Base-by-base conservation (phyloP, 225 moss, liverwort and hornwort genomes). In the Physcomitrium patens region DNA sequence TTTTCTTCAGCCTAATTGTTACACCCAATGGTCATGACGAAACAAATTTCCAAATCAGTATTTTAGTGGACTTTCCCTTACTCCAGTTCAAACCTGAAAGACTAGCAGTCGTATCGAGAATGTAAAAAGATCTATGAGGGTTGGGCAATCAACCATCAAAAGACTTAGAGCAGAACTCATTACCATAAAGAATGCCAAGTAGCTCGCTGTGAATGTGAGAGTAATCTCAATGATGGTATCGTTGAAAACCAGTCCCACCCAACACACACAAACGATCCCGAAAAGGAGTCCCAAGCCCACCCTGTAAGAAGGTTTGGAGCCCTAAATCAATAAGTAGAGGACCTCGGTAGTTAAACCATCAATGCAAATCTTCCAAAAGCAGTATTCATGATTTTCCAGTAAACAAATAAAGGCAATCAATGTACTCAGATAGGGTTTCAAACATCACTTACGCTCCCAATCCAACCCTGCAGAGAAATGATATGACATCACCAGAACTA, bases 401-500 rank as follows among this genome's bases (percentile, higher is more conserved):
- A 65, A 26, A 60, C 20, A 6, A 60, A 18, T 12, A 42, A 75
- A 28, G 31, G 47, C 5, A 51, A 50, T 10, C 37, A 62, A 51
- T 24, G 28, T 51, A 28, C 51, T 72, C 19, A 13, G 27, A 51
- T 1, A 18, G 48, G 13, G 69, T 54, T 24, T 50, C 7, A 47
- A 69, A 23, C 22, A 72, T 50, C 48, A 85, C 83, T 76, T 91
- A 99, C 95, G 90, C 91, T 85, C 99, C 99, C 64, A 99, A 83
- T 37, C 92, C 83, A 42, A 87, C 86, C 63, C 67, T 89, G 70
- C 78, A 70, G 63, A 93, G 89, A 67, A 91, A 93, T 54, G 89
- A 75, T 70, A 93, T 72, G 60, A 99, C 68, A 13, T 86, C 78
- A 67, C 81, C 90, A 63, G 77, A 82, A 76, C 45, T 43, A 69